Base-by-base conservation (phyloP, 2,329 filamentous ascomycete genomes). In the Curvularia spicifera region DNA sequence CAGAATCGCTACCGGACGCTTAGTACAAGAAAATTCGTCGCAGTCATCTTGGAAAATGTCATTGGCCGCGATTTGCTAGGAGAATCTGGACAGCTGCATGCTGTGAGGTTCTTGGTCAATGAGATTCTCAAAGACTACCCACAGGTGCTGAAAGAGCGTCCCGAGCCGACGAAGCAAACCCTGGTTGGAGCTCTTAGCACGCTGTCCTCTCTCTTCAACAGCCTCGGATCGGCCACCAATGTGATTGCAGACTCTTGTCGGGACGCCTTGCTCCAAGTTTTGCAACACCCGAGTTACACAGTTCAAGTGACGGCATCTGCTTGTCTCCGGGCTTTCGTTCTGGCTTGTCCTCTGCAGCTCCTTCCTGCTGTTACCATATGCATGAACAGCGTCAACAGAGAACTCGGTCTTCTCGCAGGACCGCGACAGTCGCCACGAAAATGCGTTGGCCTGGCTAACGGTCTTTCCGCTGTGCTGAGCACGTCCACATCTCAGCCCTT, bases 271-370 rank as follows among this genome's bases (percentile, higher is more conserved):
- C 81, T 98, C 39, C 93, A 97, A 74, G 91, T 97, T 5, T 81
- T 98, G 26, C 91, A 96, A 68, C 95, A 99, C 76, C 92, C 93
- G 0, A 97, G 92, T 77, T 98, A 98, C 76, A 95, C 93, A 4
- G 95, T 99, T 2, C 95, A 99, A 72, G 88, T 98, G 3, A 90
- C 95, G 69, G 89, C 92, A 1, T 91, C 95, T 4, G 86, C 91
- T 60, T 97, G 93, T 71, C 82, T 98, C 68, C 92, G 94, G 67
- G 87, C 85, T 0, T 95, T 98, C 71, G 91, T 96, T 0, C 82
- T 97, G 43, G 93, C 93, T 13, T 97, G 93, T 67, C 95, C 95
- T 4, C 91, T 96, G 66, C 94, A 98, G 72, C 85, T 99, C 5
- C 81, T 98, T 5, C 91, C 92, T 2, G 95, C 93, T 63, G 87